Conservation (phyloP, 1,284 basidiomycete genomes). For the Cystobasidium sp. region DNA sequence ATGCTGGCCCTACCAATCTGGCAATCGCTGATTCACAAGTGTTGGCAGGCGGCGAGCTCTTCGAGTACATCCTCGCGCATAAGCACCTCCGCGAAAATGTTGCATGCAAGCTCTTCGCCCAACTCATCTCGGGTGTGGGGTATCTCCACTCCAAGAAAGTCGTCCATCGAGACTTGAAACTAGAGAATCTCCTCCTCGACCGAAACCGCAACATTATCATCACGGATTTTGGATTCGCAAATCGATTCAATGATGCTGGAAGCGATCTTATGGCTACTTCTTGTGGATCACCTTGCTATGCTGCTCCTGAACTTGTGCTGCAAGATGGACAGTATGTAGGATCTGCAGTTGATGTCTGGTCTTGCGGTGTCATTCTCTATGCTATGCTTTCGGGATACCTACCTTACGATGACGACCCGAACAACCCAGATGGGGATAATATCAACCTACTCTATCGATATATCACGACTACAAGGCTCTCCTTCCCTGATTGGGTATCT, state of each 20-base stretch:
- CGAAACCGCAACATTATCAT: slow-evolving; percentile 98
- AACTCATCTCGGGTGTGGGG: slow-evolving; percentile 97
- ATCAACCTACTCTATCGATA: slow-evolving; percentile 99
- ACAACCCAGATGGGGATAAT: slow-evolving; percentile 98
- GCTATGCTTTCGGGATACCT: slow-evolving; percentile 99
- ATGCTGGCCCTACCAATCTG: background rate
- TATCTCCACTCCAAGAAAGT: slow-evolving; percentile 99
- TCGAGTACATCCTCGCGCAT: slow-evolving; percentile 98
- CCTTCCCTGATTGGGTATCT: slow-evolving; percentile 92
- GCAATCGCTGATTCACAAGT: background rate
- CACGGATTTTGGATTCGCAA: slow-evolving; percentile 99
- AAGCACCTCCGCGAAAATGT: slow-evolving; percentile 94
- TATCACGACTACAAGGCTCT: slow-evolving; percentile 93
- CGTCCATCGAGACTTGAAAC: slow-evolving; percentile 97
- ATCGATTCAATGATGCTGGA: slow-evolving; percentile 82
- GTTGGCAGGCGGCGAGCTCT: slow-evolving; percentile 81
- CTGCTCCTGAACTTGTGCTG: slow-evolving; percentile 98
- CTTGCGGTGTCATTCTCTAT: slow-evolving; percentile 97
- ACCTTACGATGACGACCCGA: slow-evolving; percentile 99
- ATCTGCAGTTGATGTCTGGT: slow-evolving; percentile 99
- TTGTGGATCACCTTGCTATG: slow-evolving; percentile 97
- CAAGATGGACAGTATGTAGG: slow-evolving; percentile 97
- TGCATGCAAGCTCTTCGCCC: slow-evolving; percentile 93
- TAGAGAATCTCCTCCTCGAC: slow-evolving; percentile 96
- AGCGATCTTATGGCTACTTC: slow-evolving; percentile 99